A percentile compares a stretch with the other conserved stretches of the same genome.
Evolutionary conservation across 2,329 filamentous ascomycete genomes (phyloP).

Genomic region (Xylariaceae sp.): DNA sequence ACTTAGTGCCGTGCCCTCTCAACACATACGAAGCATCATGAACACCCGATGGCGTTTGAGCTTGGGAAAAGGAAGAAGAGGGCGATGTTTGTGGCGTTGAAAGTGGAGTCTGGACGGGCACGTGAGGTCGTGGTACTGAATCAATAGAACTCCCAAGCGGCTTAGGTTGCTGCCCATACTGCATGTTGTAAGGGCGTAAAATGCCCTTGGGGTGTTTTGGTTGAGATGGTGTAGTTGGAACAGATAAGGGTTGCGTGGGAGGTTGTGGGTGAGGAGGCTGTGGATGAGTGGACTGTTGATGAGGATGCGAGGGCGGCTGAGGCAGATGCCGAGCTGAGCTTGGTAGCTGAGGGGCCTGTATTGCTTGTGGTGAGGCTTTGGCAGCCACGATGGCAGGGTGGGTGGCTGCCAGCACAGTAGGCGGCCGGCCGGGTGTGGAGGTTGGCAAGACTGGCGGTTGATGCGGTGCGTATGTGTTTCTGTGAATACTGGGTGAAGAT

Average conservation of each 20-base stretch:
- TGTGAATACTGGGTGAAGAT: slow-evolving; percentile 26
- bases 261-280: slow-evolving; percentile 4
- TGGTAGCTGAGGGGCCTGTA: slow-evolving; percentile 24
- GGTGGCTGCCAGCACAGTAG: slow-evolving; percentile 18
- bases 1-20: slow-evolving; percentile 49
- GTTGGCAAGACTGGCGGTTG: slow-evolving; percentile 17
- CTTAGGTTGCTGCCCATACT: slow-evolving; percentile 29
- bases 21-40: slow-evolving; percentile 28
- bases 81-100: slow-evolving; percentile 20
- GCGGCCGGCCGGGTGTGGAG: slow-evolving; percentile 26
- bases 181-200: slow-evolving; percentile 24
- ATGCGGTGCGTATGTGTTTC: slow-evolving; percentile 20
- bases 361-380: slow-evolving; percentile 21
- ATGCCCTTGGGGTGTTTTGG: slow-evolving; percentile 19
- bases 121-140: slow-evolving; percentile 21
- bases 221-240: slow-evolving; percentile 25
- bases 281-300: slow-evolving; percentile 3
- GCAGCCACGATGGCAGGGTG: slow-evolving; percentile 17
- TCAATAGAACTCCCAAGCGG: slow-evolving; percentile 13
- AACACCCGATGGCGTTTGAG: slow-evolving; percentile 24
- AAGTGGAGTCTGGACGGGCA: slow-evolving; percentile 23
- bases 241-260: slow-evolving; percentile 17
- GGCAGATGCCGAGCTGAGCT: slow-evolving; percentile 18
- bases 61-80: slow-evolving; percentile 17
- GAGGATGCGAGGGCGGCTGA: slow-evolving; percentile 15